These are phyloP conservation scores for Stemphylium lycopersici DNA, from an alignment of 2,329 filamentous ascomycete species.

Conservation along the genomic window DNA sequence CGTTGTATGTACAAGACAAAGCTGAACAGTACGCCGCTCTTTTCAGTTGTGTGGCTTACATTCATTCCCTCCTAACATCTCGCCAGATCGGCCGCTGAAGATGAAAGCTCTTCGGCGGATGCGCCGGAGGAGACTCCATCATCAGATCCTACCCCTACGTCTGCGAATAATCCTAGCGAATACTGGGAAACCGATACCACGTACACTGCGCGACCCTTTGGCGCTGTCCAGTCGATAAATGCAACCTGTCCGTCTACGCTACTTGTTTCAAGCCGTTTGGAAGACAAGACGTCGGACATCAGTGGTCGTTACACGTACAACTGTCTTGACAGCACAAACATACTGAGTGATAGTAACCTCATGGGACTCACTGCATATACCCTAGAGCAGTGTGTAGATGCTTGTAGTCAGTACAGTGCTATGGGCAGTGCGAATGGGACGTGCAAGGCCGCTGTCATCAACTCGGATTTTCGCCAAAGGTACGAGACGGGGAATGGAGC, in stretches of 20 bases:
- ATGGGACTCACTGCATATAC: constrained; percentile 10
- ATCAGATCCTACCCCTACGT: background rate
- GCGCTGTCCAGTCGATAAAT: constrained; percentile 4
- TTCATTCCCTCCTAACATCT: background rate
- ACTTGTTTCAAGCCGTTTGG: constrained; percentile 1
- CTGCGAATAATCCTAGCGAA: background rate
- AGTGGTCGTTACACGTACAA: constrained; percentile 7
- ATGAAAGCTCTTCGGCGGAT: background rate
- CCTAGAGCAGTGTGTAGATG: constrained; percentile 9
- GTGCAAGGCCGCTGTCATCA: constrained; percentile 5
- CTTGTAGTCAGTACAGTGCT: constrained; percentile 12
- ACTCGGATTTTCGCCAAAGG: background rate
- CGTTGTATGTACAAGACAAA: constrained; percentile 5
- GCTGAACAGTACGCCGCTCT: constrained; percentile 1
- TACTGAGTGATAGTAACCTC: background rate
- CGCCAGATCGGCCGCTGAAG: background rate
- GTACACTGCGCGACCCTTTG: constrained; percentile 2
- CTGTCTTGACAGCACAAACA: constrained; percentile 10
- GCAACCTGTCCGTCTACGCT: constrained; percentile 4
- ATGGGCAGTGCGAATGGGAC: background rate
- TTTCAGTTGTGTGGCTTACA: background rate
- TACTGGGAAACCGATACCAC: background rate
- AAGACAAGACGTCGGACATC: constrained; percentile 2
- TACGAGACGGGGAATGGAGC: constrained; percentile 3
- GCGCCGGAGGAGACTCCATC: background rate